A percentile compares a stretch with the other conserved stretches of the same genome.
Evolutionary conservation across 1,284 basidiomycete genomes (phyloP).

Genomic region (Ustilago curta): DNA sequence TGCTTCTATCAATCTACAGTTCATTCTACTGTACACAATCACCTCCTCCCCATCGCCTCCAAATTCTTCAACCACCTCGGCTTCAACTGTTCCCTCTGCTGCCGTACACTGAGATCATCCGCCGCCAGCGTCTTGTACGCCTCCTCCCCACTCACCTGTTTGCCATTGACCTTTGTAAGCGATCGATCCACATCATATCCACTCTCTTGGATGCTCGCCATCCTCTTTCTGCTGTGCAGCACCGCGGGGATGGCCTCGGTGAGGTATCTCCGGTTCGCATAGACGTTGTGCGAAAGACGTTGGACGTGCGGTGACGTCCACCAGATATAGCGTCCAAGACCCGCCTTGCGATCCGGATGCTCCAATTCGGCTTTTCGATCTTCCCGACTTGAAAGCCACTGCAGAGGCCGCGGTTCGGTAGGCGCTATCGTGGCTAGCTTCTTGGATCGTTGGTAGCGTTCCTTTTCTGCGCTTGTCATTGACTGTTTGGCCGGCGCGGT

Average conservation of each 20-base stretch:
- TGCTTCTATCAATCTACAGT: too few relatives aligned
- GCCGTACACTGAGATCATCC: constrained; percentile 22
- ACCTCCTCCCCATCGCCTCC: constrained; percentile 8
- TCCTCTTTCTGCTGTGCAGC: constrained; percentile 29
- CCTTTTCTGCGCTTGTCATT: constrained; percentile 17
- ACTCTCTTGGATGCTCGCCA: constrained; percentile 24
- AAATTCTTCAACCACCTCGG: constrained; percentile 46
- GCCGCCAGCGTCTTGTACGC: constrained; percentile 28
- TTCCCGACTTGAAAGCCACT: constrained; percentile 10
- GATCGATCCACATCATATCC: constrained; percentile 27
- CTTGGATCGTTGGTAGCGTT: constrained; percentile 4
- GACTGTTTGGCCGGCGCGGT: constrained; percentile 3
- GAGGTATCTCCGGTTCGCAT: constrained; percentile 40
- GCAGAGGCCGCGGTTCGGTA: constrained; percentile 29
- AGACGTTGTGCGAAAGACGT: constrained; percentile 37
- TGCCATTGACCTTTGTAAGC: constrained; percentile 19
- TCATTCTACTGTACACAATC: constrained; percentile 3
- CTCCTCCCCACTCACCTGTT: constrained; percentile 19
- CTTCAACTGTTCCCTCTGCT: constrained; percentile 34
- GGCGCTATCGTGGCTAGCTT: constrained; percentile 5
- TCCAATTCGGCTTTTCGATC: constrained; percentile 25
- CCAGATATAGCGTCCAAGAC: constrained; percentile 36
- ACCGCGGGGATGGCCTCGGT: constrained; percentile 33
- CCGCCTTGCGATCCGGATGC: constrained; percentile 40
- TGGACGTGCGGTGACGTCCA: constrained; percentile 48